Conservation (phyloP, 192 early-diverging fungal species). For the Backusella tuberculispora region DNA sequence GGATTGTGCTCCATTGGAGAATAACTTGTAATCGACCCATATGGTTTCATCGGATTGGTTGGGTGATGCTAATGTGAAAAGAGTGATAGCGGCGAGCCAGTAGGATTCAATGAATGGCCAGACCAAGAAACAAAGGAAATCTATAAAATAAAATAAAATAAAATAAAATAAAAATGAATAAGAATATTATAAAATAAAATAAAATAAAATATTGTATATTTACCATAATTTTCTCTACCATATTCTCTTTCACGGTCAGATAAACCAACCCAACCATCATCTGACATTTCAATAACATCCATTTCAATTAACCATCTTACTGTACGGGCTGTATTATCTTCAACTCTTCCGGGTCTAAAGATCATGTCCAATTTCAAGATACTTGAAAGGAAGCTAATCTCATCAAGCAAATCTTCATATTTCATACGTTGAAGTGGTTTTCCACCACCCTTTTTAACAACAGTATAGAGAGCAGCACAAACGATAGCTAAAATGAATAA, state of each 20-base stretch:
- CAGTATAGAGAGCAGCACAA: constrained; percentile 75
- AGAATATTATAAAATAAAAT: not conserved
- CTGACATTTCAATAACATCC: constrained; percentile 50
- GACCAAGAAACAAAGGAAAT: constrained; percentile 82
- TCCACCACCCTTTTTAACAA: constrained; percentile 77
- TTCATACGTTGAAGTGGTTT: constrained; percentile 67
- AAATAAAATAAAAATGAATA: not conserved
- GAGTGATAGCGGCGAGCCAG: constrained; percentile 67
- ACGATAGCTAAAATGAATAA: constrained; percentile 61
- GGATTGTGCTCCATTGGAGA: constrained; percentile 69
- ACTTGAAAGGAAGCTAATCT: constrained; percentile 74
- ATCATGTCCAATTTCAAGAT: constrained; percentile 83
- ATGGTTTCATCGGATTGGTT: constrained; percentile 18
- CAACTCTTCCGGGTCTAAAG: constrained; percentile 73
- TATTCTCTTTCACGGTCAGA: constrained; percentile 54
- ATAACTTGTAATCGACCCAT: constrained; percentile 77
- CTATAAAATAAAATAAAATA: constrained; percentile 36
- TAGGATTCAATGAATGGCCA: constrained; percentile 93
- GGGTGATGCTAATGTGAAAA: constrained; percentile 47
- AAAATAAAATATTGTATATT: not conserved
- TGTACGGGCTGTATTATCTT: constrained; percentile 65
- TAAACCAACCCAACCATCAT: constrained; percentile 53
- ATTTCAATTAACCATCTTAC: constrained; percentile 60
- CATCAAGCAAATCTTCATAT: constrained; percentile 56
- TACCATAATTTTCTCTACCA: constrained; percentile 69